These are phyloP conservation scores for Jatropha podagrica DNA, from an alignment of 441 rosid species.

Conservation along the genomic window DNA sequence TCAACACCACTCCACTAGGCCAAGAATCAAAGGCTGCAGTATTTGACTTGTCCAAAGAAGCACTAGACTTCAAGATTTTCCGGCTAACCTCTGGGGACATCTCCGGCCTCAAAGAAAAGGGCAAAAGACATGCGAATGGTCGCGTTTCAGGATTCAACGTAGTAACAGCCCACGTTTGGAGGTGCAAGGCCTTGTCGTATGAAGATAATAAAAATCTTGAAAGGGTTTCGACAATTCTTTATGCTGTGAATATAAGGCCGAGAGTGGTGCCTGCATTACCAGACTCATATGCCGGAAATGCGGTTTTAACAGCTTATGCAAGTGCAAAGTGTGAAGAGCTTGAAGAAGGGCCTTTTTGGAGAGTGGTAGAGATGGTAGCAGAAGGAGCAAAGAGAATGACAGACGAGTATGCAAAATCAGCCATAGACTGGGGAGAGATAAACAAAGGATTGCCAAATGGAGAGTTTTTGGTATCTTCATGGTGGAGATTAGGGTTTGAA, in stretches of 20 bases:
- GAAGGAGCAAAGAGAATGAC: slow-evolving; percentile 58
- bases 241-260: slow-evolving; percentile 69
- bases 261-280: slow-evolving; percentile 65
- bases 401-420: slow-evolving; percentile 59
- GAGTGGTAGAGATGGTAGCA: slow-evolving; percentile 52
- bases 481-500: slow-evolving; percentile 83
- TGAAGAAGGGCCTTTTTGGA: slow-evolving; percentile 41
- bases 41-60: slow-evolving; percentile 45
- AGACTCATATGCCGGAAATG: slow-evolving; percentile 51
- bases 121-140: slow-evolving; percentile 22
- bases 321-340: slow-evolving; percentile 51
- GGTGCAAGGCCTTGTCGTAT: slow-evolving; percentile 69
- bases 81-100: slow-evolving; percentile 44
- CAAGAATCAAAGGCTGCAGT: slow-evolving; percentile 37
- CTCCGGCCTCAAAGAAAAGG: slow-evolving; percentile 51
- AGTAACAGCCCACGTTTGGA: slow-evolving; percentile 68
- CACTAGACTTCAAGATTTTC: slow-evolving; percentile 63
- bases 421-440: slow-evolving; percentile 74
- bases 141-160: slow-evolving; percentile 57
- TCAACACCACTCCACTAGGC: slow-evolving; percentile 24
- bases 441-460: slow-evolving; percentile 70
- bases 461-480: slow-evolving; percentile 66
- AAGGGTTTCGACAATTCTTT: slow-evolving; percentile 57
- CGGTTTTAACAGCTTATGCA: slow-evolving; percentile 63
- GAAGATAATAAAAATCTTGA: slow-evolving; percentile 28